Base-by-base conservation (phyloP, 1,284 basidiomycete species). In the Rhodotorula sp. region DNA sequence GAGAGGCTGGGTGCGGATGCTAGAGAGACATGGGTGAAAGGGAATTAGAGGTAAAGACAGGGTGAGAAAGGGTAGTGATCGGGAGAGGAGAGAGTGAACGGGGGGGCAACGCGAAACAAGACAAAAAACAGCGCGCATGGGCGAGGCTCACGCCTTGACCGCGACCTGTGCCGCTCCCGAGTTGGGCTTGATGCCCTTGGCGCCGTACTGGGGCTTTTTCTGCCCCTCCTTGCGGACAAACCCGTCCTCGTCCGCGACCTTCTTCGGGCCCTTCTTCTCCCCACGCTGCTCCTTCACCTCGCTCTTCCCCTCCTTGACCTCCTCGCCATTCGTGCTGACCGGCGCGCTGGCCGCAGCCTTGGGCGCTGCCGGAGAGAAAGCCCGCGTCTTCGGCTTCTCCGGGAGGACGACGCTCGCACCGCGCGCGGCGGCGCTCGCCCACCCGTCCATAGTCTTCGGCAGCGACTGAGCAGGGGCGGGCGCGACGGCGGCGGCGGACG, bases 381-480 rank as follows among this genome's bases (percentile, higher is more conserved):
- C 44, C 22, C 61, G 55, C 13, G 54, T 13, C 61, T 62, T 58
- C 19, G 61, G 39, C 50, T 69, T 64, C 56, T 64, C 57, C 27
- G 48, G 41, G 9, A 56, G 41, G 51, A 46, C 57, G 32, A 64
- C 56, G 48, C 61, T 39, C 27, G 70, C 59, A 17, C 69, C 69
- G 13, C 74, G 61, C 13, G 76, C 76, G 34, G 77, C 77, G n/a
- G 76, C 76, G 12, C 65, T 67, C 2, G 76, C 76, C 51, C 69
- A 73, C 13, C 59, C 50, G 46, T 60, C 57, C 41, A 64, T 44
- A 27, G 60, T 55, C 32, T 61, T 53, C 15, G 65, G 46, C 29
- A 37, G 37, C 29, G 62, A 34, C 19, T 63, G 17, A 25, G 64
- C 60, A 19, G 61, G n/a, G 2, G 51, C 36, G 27, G 60, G 48